phyloP scores from a whole-genome alignment of 2,329 filamentous ascomycete species.

The Bretziella fagacearum region DNA sequence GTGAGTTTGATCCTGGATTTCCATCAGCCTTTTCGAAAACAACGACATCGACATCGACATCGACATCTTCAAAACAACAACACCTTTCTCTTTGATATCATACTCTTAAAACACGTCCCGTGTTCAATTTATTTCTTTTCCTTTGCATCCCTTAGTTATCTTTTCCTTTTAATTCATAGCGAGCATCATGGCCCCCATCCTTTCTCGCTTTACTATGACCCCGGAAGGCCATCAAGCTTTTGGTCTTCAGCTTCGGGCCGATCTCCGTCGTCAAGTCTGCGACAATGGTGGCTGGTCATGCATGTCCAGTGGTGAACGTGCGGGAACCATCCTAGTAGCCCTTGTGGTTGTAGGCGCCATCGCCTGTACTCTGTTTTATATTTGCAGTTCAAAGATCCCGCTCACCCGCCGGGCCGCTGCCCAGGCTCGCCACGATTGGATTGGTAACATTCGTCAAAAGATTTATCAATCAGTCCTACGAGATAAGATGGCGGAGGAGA shows the following conservation, averaged over 20 bases:
- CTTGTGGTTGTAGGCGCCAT: not conserved
- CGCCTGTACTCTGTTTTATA: not conserved
- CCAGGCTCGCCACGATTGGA: not conserved
- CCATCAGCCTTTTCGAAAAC: too few relatives aligned
- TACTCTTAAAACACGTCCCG: too few relatives aligned
- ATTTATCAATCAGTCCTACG: not conserved
- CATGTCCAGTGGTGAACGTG: slow-evolving; percentile 5
- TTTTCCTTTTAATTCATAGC: too few relatives aligned
- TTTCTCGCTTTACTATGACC: not conserved
- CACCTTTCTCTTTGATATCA: too few relatives aligned
- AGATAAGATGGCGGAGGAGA: not conserved
- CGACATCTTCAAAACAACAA: too few relatives aligned
- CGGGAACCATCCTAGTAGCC: slow-evolving; percentile 5
- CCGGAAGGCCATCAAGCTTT: not conserved
- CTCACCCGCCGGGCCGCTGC: not conserved
- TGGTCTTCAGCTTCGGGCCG: not conserved
- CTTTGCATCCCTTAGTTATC: too few relatives aligned
- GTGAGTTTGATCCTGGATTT: too few relatives aligned
- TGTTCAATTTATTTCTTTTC: too few relatives aligned
- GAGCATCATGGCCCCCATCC: too few relatives aligned
- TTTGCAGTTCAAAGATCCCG: not conserved
- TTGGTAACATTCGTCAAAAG: not conserved
- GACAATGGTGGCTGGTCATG: slow-evolving; percentile 8
- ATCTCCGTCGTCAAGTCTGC: slow-evolving; percentile 4
- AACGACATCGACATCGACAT: too few relatives aligned